Percentiles rank a stretch among this genome's conserved stretches.
phyloP scores from a whole-genome alignment of 345 rosid genomes.

The Melaleuca quinquenervia region DNA sequence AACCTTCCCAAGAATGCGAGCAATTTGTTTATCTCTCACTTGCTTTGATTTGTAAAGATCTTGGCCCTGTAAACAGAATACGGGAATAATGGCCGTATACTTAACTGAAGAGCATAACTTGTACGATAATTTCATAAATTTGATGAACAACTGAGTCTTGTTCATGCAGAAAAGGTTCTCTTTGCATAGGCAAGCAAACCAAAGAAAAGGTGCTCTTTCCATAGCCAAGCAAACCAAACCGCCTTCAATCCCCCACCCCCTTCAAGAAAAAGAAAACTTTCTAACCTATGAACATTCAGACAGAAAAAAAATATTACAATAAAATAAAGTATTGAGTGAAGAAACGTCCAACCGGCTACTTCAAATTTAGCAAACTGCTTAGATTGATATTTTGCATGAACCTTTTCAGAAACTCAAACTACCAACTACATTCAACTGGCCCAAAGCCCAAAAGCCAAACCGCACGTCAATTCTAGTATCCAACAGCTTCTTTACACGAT shows the following conservation, averaged over 20 bases:
- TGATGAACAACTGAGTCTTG: neutral
- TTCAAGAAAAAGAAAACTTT: too few relatives aligned
- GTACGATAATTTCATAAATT: neutral
- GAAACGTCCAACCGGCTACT: neutral
- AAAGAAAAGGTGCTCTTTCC: neutral
- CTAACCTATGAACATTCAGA: neutral
- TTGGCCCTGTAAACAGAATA: slow-evolving; percentile 41
- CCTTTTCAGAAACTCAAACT: neutral
- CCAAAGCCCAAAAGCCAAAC: neutral
- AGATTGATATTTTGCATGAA: neutral
- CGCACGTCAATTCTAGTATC: neutral
- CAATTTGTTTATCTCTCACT: slow-evolving; percentile 90
- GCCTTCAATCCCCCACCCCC: neutral
- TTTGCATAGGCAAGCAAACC: neutral
- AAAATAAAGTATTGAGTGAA: neutral
- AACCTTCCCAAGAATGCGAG: slow-evolving; percentile 91
- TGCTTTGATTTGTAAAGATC: slow-evolving; percentile 74
- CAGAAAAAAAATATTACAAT: neutral
- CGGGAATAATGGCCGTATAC: neutral
- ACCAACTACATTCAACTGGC: neutral
- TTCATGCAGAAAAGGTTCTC: neutral
- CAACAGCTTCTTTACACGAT: neutral
- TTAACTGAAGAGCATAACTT: neutral
- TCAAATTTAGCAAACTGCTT: neutral
- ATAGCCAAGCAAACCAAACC: neutral